Evolutionary conservation across 176 grass and related monocot species (phyloP).

Genomic region (Paspalum notatum): DNA sequence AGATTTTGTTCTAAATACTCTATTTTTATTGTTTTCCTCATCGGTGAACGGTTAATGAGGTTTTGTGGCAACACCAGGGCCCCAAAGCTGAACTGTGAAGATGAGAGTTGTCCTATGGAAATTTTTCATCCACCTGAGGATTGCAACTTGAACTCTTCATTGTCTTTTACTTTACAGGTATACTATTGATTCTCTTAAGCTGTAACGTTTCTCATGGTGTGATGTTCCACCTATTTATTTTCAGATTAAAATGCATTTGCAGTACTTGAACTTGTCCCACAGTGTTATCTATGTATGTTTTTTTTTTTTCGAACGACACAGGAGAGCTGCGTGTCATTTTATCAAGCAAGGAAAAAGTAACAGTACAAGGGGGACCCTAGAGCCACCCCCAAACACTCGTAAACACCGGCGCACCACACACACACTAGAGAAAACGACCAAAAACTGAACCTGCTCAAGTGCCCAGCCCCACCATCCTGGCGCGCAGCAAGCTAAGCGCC

Average conservation of each 20-base stretch:
- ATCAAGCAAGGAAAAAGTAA: no score
- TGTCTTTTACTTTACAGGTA: slow-evolving; percentile 97
- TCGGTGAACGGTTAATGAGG: slow-evolving; percentile 27
- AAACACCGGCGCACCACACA: no score
- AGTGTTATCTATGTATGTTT: neutral
- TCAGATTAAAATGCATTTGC: neutral
- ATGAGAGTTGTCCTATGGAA: slow-evolving; percentile 82
- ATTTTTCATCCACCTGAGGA: slow-evolving; percentile 95
- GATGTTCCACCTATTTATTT: slow-evolving; percentile 23
- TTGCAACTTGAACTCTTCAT: slow-evolving; percentile 93
- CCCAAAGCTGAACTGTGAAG: slow-evolving; percentile 87
- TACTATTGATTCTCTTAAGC: slow-evolving; percentile 16
- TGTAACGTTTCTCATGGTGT: slow-evolving; percentile 19
- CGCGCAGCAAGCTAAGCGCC: no score
- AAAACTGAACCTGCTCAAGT: no score
- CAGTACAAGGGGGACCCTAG: no score
- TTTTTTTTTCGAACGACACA: no score
- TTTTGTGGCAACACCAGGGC: slow-evolving; percentile 62
- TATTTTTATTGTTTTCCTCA: slow-evolving; percentile 27
- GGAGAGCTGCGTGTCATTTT: no score
- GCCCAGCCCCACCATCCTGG: no score
- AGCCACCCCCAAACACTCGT: no score
- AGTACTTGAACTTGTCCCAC: neutral
- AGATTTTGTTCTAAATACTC: slow-evolving; percentile 31
- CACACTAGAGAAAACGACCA: no score